Base-by-base conservation (phyloP, 2,329 filamentous ascomycete genomes). In the Pseudogymnoascus sp. region DNA sequence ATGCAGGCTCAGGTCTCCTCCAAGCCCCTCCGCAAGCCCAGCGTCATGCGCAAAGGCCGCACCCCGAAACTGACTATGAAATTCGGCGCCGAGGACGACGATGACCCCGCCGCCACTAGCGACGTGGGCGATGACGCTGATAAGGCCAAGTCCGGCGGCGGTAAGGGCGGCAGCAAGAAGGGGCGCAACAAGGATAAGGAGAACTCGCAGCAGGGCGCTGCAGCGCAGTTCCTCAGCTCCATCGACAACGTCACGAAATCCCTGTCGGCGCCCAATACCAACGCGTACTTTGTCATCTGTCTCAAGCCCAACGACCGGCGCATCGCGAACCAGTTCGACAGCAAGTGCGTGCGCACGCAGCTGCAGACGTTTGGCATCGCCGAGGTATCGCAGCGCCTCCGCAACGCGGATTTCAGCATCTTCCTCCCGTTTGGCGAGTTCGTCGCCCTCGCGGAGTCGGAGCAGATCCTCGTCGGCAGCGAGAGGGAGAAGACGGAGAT, bases 251-350 rank as follows among this genome's bases (percentile, higher is more conserved):
- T 99, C 64, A 96, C 88, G 64, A 93, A 93, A 70, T 93, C 91
- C 1, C 80, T 99, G 50, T 89, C 86, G 2, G 86, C 90, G 2
- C 84, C 88, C 3, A 90, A 92, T 71, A 90, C 92, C 10, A 99
- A 99, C 71, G 85, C 89, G 0, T 99, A 99, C 76, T 97, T 97
- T 70, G 85, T 99, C 50, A 97, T 99, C 76, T 99, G 95, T 72
- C 78, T 99, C 67, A 99, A 99, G 77, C 93, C 95, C 21, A 99
- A 99, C 70, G 95, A 99, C 74, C 85, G 95, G 62, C 87, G 95
- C 60, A 99, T 99, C 68, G 93, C 95, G 66, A 99, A 99, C 69
- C 95, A 99, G 72, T 99, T 97, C 70, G 95, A 99, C 75, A 97
- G 92, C 82, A 97, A 97, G 76, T 99, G 95, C 73, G 95, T 99